phyloP scores from a whole-genome alignment of 805 yeast species.

The Torulaspora microellipsoides region DNA sequence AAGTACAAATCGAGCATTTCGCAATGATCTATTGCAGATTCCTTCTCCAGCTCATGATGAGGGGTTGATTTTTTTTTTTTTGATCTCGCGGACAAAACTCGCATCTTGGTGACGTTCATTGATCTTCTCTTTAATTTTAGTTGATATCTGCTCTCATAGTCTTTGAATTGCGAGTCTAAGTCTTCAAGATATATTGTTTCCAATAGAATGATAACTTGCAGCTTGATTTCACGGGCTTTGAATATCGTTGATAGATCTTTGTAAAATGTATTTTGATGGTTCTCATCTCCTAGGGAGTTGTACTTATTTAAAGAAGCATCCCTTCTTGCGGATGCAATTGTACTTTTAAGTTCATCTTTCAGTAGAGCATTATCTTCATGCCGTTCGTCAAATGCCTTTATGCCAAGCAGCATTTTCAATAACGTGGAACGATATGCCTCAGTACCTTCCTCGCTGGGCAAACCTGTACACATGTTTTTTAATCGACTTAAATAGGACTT shows the following conservation, averaged over 20 bases:
- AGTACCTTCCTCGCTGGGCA: constrained; percentile 13
- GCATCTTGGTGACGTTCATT: constrained; percentile 31
- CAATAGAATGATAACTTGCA: constrained; percentile 46
- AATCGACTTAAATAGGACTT: constrained; percentile 49
- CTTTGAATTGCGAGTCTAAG: constrained; percentile 33
- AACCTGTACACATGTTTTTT: constrained; percentile 38
- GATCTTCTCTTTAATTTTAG: constrained; percentile 27
- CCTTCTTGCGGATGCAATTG: constrained; percentile 24
- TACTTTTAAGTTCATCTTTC: constrained; percentile 22
- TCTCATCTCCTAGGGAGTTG: constrained; percentile 1
- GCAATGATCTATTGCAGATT: constrained; percentile 20
- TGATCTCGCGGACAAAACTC: constrained; percentile 18
- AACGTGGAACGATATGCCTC: constrained; percentile 26
- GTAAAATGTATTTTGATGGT: constrained; percentile 19
- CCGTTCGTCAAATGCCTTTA: constrained; percentile 41
- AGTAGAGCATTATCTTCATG: constrained; percentile 28
- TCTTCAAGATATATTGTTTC: constrained; percentile 40
- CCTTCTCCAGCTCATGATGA: constrained; percentile 17
- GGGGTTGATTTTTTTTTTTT: constrained; percentile 17
- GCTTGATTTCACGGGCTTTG: constrained; percentile 52
- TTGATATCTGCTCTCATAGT: constrained; percentile 30
- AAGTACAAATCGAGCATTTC: constrained; percentile 41
- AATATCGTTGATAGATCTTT: constrained; percentile 37
- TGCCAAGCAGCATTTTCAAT: constrained; percentile 31
- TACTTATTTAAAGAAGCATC: constrained; percentile 12